phyloP scores from a whole-genome alignment of 768 basidiomycete species.

The Melanogaster broomeanus region DNA sequence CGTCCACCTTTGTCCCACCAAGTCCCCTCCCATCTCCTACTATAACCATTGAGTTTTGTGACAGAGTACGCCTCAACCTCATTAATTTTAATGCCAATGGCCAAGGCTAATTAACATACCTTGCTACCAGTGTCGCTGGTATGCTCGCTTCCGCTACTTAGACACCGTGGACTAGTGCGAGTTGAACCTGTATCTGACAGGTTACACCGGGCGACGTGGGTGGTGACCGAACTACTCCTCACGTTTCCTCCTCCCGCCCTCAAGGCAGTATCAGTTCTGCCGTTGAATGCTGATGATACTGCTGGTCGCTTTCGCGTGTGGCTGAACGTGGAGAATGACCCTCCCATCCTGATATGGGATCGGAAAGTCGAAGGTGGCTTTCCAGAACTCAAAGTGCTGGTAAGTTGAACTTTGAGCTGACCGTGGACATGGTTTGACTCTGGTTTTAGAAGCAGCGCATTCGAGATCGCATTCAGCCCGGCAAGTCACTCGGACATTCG shows the following conservation, averaged over 20 bases:
- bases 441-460: constrained; percentile 82
- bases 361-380: constrained; percentile 90
- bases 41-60: constrained; percentile 91
- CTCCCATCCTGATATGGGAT: constrained; percentile 75
- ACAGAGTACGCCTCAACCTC: constrained; percentile 67
- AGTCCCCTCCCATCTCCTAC: constrained; percentile 47
- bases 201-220: constrained; percentile 92
- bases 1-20: constrained; percentile 59
- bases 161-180: neutral
- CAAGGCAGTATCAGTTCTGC: constrained; percentile 67
- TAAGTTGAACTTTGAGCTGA: constrained; percentile 36
- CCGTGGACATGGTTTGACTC: constrained; percentile 1
- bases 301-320: constrained; percentile 92
- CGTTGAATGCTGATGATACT: constrained; percentile 78
- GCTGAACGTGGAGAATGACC: constrained; percentile 48
- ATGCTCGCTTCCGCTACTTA: constrained; percentile 20
- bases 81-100: constrained; percentile 1
- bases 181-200: constrained; percentile 38
- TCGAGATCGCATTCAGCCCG: constrained; percentile 81
- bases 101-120: constrained; percentile 6
- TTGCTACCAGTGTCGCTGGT: constrained; percentile 75
- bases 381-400: constrained; percentile 85
- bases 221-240: constrained; percentile 87
- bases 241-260: constrained; percentile 86
- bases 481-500: constrained; percentile 84